These are phyloP conservation scores for Paradendryphiella salina DNA, from an alignment of 2,329 filamentous ascomycete species.

Conservation along the genomic window DNA sequence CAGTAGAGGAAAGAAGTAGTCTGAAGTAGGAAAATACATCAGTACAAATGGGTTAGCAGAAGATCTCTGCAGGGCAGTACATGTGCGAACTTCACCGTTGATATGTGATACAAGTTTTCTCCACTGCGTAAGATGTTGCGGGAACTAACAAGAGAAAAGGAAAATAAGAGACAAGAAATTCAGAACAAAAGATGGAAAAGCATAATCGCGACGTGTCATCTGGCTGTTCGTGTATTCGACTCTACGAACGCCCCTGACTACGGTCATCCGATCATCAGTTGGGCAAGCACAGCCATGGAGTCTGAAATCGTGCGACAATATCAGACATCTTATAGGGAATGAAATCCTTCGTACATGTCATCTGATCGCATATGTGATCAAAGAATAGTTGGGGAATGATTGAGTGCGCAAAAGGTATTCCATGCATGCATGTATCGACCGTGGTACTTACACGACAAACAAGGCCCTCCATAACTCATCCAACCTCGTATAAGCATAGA, in stretches of 20 bases:
- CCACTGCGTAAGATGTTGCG: not conserved
- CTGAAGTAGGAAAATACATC: not conserved
- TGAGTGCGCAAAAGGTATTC: slow-evolving; percentile 7
- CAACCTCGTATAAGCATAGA: slow-evolving; percentile 80
- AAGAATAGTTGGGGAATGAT: slow-evolving; percentile 3
- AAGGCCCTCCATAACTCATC: slow-evolving; percentile 90
- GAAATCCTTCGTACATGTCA: not conserved
- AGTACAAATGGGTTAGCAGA: not conserved
- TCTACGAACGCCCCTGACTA: not conserved
- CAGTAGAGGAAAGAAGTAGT: not conserved
- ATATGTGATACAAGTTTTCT: not conserved
- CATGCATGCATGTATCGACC: slow-evolving; percentile 6
- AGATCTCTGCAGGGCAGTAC: not conserved
- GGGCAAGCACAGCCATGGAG: slow-evolving; percentile 9
- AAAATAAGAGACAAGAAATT: not conserved
- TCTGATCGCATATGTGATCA: slow-evolving; percentile 1
- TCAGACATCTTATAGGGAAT: slow-evolving; percentile 3
- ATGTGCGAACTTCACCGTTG: not conserved
- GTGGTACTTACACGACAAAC: slow-evolving; percentile 74
- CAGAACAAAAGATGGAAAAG: not conserved
- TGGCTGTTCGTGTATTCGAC: not conserved
- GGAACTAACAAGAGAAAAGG: not conserved
- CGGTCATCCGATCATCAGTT: not conserved
- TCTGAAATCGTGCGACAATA: not conserved
- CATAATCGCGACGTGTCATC: not conserved